phyloP scores from a whole-genome alignment of 1,284 basidiomycete genomes.

The Fomes fomentarius region DNA sequence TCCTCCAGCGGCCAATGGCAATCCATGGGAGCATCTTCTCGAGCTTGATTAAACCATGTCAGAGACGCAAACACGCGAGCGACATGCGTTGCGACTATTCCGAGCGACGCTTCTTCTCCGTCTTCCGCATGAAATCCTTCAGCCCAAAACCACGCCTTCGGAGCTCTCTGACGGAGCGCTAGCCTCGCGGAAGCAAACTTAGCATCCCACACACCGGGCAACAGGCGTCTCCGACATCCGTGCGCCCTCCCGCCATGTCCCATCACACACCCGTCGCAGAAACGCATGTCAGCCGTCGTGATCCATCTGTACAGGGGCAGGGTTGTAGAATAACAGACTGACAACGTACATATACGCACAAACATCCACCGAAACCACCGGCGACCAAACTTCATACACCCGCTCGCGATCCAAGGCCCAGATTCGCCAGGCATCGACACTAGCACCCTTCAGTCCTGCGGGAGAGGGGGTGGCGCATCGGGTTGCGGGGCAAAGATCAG shows the following conservation, averaged over 20 bases:
- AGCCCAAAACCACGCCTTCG: background rate
- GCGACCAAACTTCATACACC: background rate
- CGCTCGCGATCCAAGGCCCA: background rate
- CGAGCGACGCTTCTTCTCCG: conserved; percentile 3
- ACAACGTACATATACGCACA: conserved; percentile 12
- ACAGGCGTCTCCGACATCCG: no score
- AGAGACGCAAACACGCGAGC: background rate
- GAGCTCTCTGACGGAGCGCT: conserved; percentile 3
- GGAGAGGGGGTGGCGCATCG: conserved; percentile 77
- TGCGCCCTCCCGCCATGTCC: no score
- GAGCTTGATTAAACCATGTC: background rate
- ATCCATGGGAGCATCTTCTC: background rate
- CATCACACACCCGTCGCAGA: no score
- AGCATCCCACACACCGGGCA: no score
- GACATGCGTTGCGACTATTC: background rate
- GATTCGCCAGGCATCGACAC: background rate
- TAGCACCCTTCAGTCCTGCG: conserved; percentile 36
- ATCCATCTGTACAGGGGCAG: background rate
- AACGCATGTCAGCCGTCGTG: no score
- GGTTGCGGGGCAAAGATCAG: conserved; percentile 82
- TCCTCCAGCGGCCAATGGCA: background rate
- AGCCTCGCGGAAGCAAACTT: background rate
- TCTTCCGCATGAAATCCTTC: background rate
- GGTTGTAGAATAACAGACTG: background rate
- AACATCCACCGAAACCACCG: background rate